These are phyloP conservation scores for Areca catechu DNA, from an alignment of 176 grass and related monocot species.

Conservation along the genomic window DNA sequence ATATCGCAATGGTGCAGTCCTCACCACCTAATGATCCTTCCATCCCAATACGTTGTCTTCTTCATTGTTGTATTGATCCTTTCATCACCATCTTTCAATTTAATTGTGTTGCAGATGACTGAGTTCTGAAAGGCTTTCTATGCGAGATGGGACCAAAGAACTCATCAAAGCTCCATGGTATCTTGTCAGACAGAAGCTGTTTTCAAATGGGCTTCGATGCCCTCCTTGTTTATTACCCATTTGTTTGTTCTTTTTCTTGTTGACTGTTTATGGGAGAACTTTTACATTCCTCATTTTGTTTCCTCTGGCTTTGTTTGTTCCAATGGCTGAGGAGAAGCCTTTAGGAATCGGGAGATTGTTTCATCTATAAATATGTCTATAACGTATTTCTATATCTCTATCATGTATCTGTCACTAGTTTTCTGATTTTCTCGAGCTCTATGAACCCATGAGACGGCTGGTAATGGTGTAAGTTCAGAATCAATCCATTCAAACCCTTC, in stretches of 20 bases:
- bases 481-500: too few relatives aligned
- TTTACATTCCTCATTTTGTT: not conserved
- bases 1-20: constrained; percentile 22
- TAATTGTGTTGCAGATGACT: constrained; percentile 1
- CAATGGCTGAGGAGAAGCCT: too few relatives aligned
- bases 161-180: not conserved
- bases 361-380: not conserved
- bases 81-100: not conserved
- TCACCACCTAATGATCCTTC: not conserved
- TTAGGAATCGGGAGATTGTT: too few relatives aligned
- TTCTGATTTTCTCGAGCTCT: not conserved
- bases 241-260: constrained; percentile 1
- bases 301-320: not conserved
- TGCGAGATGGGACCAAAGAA: not conserved
- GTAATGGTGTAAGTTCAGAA: too few relatives aligned
- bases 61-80: not conserved
- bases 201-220: not conserved
- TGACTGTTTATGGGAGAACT: not conserved
- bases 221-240: not conserved
- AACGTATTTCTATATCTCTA: not conserved
- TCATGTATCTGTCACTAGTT: not conserved
- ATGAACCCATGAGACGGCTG: not conserved
- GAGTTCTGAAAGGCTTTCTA: not conserved
- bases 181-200: constrained; percentile 3
- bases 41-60: not conserved